Evolutionary conservation across 2,329 filamentous ascomycete genomes (phyloP).

Genomic region (Mariannaea sp.): DNA sequence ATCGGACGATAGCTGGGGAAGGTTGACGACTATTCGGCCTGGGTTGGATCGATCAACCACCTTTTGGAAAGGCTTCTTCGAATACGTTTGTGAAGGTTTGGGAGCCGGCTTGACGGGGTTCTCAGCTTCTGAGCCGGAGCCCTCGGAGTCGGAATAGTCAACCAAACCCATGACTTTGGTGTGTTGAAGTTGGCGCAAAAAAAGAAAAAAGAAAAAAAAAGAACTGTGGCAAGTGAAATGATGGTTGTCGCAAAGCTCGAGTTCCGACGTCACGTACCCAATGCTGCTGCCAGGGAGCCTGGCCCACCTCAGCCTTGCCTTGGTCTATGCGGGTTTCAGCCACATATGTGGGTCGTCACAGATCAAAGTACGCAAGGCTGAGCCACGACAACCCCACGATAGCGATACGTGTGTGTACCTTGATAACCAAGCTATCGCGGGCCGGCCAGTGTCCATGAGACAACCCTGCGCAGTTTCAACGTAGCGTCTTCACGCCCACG

Average conservation of each 20-base stretch:
- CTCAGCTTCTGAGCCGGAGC: constrained; percentile 66
- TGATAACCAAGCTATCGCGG: constrained; percentile 13
- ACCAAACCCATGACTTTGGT: constrained; percentile 71
- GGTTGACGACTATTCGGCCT: constrained; percentile 81
- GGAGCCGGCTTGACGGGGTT: constrained; percentile 35
- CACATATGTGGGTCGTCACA: constrained; percentile 22
- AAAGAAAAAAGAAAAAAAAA: neutral
- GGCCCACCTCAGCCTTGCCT: constrained; percentile 24
- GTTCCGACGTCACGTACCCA: constrained; percentile 8
- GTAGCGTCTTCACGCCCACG: neutral
- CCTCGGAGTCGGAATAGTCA: constrained; percentile 85
- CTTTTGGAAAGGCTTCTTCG: constrained; percentile 73
- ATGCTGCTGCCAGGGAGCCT: neutral
- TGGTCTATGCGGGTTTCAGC: constrained; percentile 28
- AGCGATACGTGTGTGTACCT: constrained; percentile 2
- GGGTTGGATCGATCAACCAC: constrained; percentile 81
- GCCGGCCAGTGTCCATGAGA: constrained; percentile 3
- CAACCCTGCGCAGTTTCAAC: neutral
- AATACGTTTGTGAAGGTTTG: constrained; percentile 40
- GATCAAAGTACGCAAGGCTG: constrained; percentile 26
- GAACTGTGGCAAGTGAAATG: neutral
- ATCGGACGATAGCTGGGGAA: constrained; percentile 61
- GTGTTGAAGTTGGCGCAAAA: neutral
- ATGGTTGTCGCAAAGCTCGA: neutral
- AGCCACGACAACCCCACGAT: constrained; percentile 25